These are phyloP conservation scores for Podila horticola DNA, from an alignment of 192 early-diverging fungal genomes.

Conservation along the genomic window DNA sequence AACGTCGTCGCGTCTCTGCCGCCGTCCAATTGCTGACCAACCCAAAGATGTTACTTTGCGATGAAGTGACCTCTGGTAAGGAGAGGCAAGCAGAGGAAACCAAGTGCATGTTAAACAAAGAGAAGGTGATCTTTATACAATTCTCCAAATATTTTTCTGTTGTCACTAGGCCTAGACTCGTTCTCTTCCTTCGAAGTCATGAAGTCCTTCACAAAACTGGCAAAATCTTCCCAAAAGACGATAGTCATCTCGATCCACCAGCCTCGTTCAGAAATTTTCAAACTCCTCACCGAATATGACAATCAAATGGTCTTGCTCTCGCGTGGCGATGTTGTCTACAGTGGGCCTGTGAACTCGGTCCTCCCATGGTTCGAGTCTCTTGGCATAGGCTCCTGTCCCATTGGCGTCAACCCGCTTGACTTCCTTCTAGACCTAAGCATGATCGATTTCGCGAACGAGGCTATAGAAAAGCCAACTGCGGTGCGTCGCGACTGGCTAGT, in stretches of 20 bases:
- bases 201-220: conserved; percentile 45
- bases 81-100: too few relatives aligned
- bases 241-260: conserved; percentile 93
- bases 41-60: conserved; percentile 73
- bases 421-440: conserved; percentile 47
- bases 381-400: conserved; percentile 32
- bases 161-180: conserved; percentile 35
- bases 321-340: conserved; percentile 43
- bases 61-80: conserved; percentile 79
- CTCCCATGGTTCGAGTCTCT: conserved; percentile 34
- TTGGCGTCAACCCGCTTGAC: conserved; percentile 40
- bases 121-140: too few relatives aligned
- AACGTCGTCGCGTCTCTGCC: conserved; percentile 77
- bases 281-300: conserved; percentile 62
- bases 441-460: conserved; percentile 45
- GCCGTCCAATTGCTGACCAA: conserved; percentile 78
- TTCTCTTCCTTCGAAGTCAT: conserved; percentile 51
- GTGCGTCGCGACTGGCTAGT: conserved; percentile 29
- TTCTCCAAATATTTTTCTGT: not conserved
- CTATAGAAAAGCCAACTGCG: conserved; percentile 40
- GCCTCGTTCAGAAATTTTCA: conserved; percentile 84
- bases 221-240: conserved; percentile 58
- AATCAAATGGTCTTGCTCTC: conserved; percentile 49
- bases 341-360: conserved; percentile 39
- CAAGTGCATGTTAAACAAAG: too few relatives aligned